Conservation (phyloP, 148 eudicot species). For the Oxyria digyna region DNA sequence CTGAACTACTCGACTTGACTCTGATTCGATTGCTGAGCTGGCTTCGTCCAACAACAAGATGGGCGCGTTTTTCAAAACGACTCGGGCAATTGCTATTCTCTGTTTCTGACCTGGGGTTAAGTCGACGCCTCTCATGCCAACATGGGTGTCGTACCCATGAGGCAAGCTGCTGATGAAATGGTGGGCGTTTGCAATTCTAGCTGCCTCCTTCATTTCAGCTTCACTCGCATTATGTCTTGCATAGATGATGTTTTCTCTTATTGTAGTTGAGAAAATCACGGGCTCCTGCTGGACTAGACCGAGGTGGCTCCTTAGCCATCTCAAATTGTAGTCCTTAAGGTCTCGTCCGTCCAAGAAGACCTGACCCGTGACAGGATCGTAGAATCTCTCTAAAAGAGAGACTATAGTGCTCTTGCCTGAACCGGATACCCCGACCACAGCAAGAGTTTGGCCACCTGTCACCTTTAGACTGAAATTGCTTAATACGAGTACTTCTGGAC, state of each 20-base stretch:
- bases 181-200: conserved; percentile 97
- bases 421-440: conserved; percentile 96
- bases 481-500: conserved; percentile 74
- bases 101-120: conserved; percentile 96
- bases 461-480: conserved; percentile 91
- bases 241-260: conserved; percentile 86
- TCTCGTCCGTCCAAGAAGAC: conserved; percentile 83
- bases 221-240: conserved; percentile 98
- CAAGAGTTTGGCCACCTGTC: conserved; percentile 93
- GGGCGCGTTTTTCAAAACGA: conserved; percentile 86
- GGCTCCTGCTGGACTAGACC: conserved; percentile 99
- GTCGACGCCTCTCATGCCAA: conserved; percentile 96
- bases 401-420: conserved; percentile 99
- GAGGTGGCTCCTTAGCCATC: conserved; percentile 92
- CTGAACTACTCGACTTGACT: conserved; percentile 91
- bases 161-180: conserved; percentile 97
- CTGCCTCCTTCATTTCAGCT: conserved; percentile 99
- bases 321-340: conserved; percentile 63
- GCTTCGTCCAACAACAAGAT: conserved; percentile 92
- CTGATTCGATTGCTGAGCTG: conserved; percentile 92
- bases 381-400: conserved; percentile 82
- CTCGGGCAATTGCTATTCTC: conserved; percentile 92
- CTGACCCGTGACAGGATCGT: conserved; percentile 89
- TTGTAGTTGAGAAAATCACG: conserved; percentile 81
- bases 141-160: conserved; percentile 96